Evolutionary conservation across 208 protist genomes (phyloP), one percentile per base, ranked within the genome.

Genomic region (Acanthamoeba triangularis): DNA sequence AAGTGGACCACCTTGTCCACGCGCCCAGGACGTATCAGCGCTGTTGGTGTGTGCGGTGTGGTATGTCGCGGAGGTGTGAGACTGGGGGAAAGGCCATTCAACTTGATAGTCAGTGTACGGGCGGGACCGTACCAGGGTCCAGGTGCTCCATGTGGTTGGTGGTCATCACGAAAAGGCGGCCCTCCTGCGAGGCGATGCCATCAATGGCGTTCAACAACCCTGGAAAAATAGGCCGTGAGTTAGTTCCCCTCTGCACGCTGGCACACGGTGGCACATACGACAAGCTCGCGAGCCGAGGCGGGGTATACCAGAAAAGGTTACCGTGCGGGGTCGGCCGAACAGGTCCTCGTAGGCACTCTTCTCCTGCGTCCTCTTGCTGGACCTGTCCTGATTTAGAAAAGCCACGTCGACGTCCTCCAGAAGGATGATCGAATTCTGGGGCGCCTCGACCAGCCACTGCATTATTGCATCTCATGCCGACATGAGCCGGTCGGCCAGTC

Each of bases 121-220:
- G 11, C 8, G 69, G 52, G 16, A 56, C 16, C 56, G 1, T 91
- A 91, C 85, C 85, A 7, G 87, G 87, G 35, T 93, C 87, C 4
- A 99, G 97, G 74, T 97, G 96, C 65, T 99, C 99, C 33, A 99
- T 97, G 96, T 99, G 99, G 95, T 99, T 99, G n/a, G 99, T 99
- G 14, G 99, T 99, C 98, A 99, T 99, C 96, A 99, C 99, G 28
- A 99, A 96, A 5, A 99, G 76, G 47, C 98, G 95, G 23, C 99
- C 99, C 91, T 99, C 99, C 76, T 99, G 98, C 25, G 98, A 98
- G 0, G 97, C 98, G 18, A 99, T 97, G 44, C 99, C 99, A 95
- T 99, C 99, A 6, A 99, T 96, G 0, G 99, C 98, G 97, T 99
- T 99, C 28, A 99, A 97, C 11, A 99, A 95, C 10, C 99, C 99